Base-by-base conservation (phyloP, 164 flowering plant species). In the Nymphaea colorata region DNA sequence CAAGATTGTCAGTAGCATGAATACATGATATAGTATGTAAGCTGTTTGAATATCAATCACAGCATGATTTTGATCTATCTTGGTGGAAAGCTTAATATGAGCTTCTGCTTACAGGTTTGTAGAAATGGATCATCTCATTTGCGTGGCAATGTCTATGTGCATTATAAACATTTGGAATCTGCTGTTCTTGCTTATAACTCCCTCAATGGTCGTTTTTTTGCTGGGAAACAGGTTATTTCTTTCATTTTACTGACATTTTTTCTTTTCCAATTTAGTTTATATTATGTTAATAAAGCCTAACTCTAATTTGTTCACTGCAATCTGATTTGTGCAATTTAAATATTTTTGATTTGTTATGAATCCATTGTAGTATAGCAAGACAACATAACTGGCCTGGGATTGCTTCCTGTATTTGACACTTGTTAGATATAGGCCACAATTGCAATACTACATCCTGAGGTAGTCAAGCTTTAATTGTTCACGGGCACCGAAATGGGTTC, bases 81-180 rank as follows among this genome's bases (percentile, higher is more conserved):
- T 45, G 53, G 7, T 5, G 11, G 11, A 45, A 10, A 45, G 5
- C 7, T 5, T 5, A 45, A 45, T 61, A 5, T 61, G 25, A 6
- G 5, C 41, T 61, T 6, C 5, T 61, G 6, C 70, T 45, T 67
- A 72, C 83, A 94, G 99, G 98, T 88, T 66, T 94, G 98, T 76
- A 87, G 67, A 79, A 94, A 94, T 78, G 88, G 96, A 64, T 90
- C 98, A 65, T 76, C 75, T 68, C 98, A 94, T 86, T 80, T 94
- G 86, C 86, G 96, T 59, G 99, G 99, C 72, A 94, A 94, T 82
- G 93, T 90, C 2, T 94, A 94, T 73, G 90, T 90, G 44, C 99
- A 94, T 67, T 94, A 86, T 64, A 87, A 81, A 78, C 80, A 78
- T 5, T 67, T 91, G 83, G 99, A 90, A 64, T 83, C 96, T 41